Percentiles rank a stretch among this genome's conserved stretches.
Evolutionary conservation across 1,139 yeast species (phyloP).

Genomic region (Pichia sp.): DNA sequence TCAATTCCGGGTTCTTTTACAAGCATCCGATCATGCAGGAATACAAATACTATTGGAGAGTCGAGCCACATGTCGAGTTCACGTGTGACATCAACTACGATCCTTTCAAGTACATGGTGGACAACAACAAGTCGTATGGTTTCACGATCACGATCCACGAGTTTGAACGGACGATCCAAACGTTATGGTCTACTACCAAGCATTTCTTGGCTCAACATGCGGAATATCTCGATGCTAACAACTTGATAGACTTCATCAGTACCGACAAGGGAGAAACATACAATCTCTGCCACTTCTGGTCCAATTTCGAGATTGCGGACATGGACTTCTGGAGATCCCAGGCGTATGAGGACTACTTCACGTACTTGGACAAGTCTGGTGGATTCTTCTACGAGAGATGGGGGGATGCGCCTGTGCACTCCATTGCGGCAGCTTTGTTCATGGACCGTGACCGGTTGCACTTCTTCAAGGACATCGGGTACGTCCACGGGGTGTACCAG

Average conservation of each 20-base stretch:
- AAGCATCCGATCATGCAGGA: slow-evolving; percentile 50
- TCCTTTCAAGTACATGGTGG: slow-evolving; percentile 60
- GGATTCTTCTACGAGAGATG: slow-evolving; percentile 63
- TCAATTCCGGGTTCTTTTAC: slow-evolving; percentile 66
- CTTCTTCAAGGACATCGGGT: slow-evolving; percentile 55
- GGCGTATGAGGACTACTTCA: slow-evolving; percentile 46
- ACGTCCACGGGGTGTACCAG: slow-evolving; percentile 52
- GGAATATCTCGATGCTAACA: slow-evolving; percentile 44
- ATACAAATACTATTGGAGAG: slow-evolving; percentile 71
- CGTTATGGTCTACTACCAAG: slow-evolving; percentile 57
- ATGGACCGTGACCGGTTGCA: slow-evolving; percentile 46
- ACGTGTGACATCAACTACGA: slow-evolving; percentile 67
- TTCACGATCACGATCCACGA: slow-evolving; percentile 68
- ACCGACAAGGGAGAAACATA: slow-evolving; percentile 49
- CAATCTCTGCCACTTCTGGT: slow-evolving; percentile 60
- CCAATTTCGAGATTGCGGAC: slow-evolving; percentile 55
- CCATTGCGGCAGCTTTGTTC: slow-evolving; percentile 53
- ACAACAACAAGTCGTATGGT: slow-evolving; percentile 59
- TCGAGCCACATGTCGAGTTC: slow-evolving; percentile 64
- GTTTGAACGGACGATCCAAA: slow-evolving; percentile 53
- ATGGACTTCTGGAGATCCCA: slow-evolving; percentile 53
- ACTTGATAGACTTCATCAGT: slow-evolving; percentile 47
- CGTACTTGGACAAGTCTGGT: slow-evolving; percentile 48
- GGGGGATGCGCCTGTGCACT: slow-evolving; percentile 64
- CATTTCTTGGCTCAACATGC: slow-evolving; percentile 48